Base-by-base conservation (phyloP, 2,329 filamentous ascomycete genomes). In the Rugonectria rugulosa region DNA sequence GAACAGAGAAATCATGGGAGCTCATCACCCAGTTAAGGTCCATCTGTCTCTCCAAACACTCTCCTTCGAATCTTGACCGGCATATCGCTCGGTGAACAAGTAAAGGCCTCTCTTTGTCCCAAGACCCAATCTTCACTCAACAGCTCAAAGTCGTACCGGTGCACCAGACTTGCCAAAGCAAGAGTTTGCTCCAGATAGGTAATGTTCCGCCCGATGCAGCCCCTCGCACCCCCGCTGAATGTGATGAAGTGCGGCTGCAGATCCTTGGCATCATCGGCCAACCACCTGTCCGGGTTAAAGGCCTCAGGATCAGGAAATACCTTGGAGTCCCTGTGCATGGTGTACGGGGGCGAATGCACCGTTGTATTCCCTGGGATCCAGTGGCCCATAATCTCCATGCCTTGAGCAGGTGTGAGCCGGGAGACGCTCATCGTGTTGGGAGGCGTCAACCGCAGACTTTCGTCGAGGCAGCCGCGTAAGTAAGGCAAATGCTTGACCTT, bases 401-500 rank as follows among this genome's bases (percentile, higher is more conserved):
- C 76, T 67, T 54, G 71, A 9, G 48, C 59, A 45, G 52, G 72
- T 36, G 38, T 74, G 41, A 15, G 69, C 37, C 46, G 70, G 51
- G 42, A 70, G 41, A 62, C 61, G 27, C 44, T 70, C 38, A 41
- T 72, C 41, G 50, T 69, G 56, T 53, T 73, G 56, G 53, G 72
- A 56, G 57, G 68, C 6, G 54, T 57, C 19, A 78, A 63, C 2
- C 76, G 72, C 15, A 78, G 59, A 0, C 70, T 71, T 55, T 84
- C 82, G 56, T 84, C 80, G 12, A 83, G 67, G 56, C 77, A 81
- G 5, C 79, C 81, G 20, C 77, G 75, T 5, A 84, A 77, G 63
- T 82, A 84, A 0, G 80, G 79, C 0, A 83, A 69, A 51, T 81
- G 72, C 54, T 79, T 77, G 48, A 82, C 73, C 46, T 80, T 81